Conservation (phyloP, 345 rosid species). For the Carallia pectinifolia region DNA sequence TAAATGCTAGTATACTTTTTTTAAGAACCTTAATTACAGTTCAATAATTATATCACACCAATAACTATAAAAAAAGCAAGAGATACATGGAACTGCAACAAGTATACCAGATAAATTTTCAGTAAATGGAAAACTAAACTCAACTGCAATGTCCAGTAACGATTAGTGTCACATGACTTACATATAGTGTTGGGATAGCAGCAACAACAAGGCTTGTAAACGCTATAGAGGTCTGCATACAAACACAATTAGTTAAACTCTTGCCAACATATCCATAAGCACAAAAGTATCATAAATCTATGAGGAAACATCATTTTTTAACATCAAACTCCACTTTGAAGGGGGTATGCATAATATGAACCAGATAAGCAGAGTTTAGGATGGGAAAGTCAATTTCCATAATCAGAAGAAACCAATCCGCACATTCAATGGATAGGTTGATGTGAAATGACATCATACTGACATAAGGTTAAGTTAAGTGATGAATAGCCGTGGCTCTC, state of each 20-base stretch:
- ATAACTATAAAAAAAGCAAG: background rate
- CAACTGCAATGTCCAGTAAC: background rate
- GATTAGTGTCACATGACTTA: conserved; percentile 37
- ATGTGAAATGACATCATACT: too few species aligned
- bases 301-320: background rate
- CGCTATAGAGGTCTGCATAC: conserved; percentile 77
- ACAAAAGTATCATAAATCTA: background rate
- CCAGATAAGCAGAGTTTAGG: background rate
- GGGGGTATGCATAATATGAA: background rate
- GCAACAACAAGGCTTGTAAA: conserved; percentile 72
- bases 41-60: background rate
- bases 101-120: background rate
- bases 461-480: background rate
- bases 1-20: background rate
- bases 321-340: background rate
- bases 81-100: background rate
- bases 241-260: background rate
- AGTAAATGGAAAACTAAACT: background rate
- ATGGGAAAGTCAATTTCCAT: background rate
- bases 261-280: conserved; percentile 7
- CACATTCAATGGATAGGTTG: too few species aligned
- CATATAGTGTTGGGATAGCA: conserved; percentile 76
- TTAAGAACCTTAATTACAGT: background rate
- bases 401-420: too few species aligned
- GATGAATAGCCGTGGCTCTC: background rate